Evolutionary conservation across 148 eudicot species (phyloP).

Genomic region (Silene conica): DNA sequence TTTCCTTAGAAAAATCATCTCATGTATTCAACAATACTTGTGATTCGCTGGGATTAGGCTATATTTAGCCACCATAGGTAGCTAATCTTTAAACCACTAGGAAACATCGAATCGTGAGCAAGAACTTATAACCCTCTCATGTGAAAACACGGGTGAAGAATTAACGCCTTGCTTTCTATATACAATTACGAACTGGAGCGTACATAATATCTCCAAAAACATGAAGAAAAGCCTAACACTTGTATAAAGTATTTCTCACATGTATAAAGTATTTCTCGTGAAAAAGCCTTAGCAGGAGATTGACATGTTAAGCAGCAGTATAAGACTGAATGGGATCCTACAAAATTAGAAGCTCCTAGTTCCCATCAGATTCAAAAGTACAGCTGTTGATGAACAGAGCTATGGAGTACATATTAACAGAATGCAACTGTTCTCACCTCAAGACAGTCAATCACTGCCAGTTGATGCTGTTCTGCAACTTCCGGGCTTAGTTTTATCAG

Average conservation of each 20-base stretch:
- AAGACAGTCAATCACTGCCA: constrained; percentile 94
- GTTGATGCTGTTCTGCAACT: constrained; percentile 94
- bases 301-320: not conserved
- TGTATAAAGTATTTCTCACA: not conserved
- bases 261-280: not conserved
- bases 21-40: not conserved
- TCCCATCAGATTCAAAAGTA: not conserved
- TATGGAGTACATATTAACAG: not conserved
- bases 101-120: not conserved
- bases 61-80: not conserved
- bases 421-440: constrained; percentile 57
- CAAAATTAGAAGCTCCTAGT: not conserved
- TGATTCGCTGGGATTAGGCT: not conserved
- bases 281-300: not conserved
- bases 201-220: not conserved
- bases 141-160: not conserved
- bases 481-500: constrained; percentile 89
- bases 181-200: not conserved
- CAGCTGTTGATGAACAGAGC: not conserved
- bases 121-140: not conserved
- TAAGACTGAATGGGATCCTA: not conserved
- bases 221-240: not conserved
- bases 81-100: not conserved
- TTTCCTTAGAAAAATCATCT: not conserved
- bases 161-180: not conserved